A percentile compares a stretch with the other conserved stretches of the same genome.
These are phyloP conservation scores for Fusarium sp. DNA, from an alignment of 2,329 filamentous ascomycete species.

Conservation along the genomic window DNA sequence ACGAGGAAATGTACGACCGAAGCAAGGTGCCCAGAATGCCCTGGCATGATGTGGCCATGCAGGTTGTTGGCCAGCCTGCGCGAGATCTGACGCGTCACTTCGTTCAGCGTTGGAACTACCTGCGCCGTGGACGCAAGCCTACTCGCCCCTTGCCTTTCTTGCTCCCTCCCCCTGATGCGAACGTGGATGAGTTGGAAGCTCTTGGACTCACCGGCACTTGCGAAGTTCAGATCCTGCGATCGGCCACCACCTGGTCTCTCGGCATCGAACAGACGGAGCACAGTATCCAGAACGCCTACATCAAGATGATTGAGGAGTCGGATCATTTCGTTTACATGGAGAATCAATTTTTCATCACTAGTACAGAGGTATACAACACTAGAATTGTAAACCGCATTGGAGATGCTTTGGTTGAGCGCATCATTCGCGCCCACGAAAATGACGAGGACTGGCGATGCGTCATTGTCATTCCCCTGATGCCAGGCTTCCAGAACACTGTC, in stretches of 20 bases:
- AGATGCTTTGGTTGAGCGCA: slow-evolving; percentile 93
- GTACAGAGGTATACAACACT: slow-evolving; percentile 88
- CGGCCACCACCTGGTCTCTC: slow-evolving; percentile 91
- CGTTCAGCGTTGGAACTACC: slow-evolving; percentile 98
- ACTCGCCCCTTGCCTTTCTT: slow-evolving; percentile 95
- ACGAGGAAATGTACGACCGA: slow-evolving; percentile 99
- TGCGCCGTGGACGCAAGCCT: slow-evolving; percentile 91
- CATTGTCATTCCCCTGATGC: slow-evolving; percentile 94
- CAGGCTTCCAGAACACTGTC: slow-evolving; percentile 98
- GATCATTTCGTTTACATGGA: slow-evolving; percentile 99
- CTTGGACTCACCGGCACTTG: slow-evolving; percentile 94
- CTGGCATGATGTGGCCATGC: slow-evolving; percentile 99
- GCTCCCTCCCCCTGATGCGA: slow-evolving; percentile 93
- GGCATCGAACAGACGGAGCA: slow-evolving; percentile 90
- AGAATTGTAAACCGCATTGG: slow-evolving; percentile 95
- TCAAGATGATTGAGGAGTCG: slow-evolving; percentile 94
- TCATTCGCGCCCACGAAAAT: slow-evolving; percentile 86
- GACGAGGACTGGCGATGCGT: slow-evolving; percentile 92
- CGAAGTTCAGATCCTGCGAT: slow-evolving; percentile 95
- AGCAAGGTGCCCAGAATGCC: slow-evolving; percentile 93
- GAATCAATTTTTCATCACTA: slow-evolving; percentile 98
- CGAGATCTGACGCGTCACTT: slow-evolving; percentile 96
- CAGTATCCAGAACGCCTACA: slow-evolving; percentile 96
- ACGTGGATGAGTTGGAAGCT: slow-evolving; percentile 85
- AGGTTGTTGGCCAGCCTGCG: slow-evolving; percentile 95